These are phyloP conservation scores for Kodamaea plutei DNA, from an alignment of 1,139 yeast species.

Conservation along the genomic window DNA sequence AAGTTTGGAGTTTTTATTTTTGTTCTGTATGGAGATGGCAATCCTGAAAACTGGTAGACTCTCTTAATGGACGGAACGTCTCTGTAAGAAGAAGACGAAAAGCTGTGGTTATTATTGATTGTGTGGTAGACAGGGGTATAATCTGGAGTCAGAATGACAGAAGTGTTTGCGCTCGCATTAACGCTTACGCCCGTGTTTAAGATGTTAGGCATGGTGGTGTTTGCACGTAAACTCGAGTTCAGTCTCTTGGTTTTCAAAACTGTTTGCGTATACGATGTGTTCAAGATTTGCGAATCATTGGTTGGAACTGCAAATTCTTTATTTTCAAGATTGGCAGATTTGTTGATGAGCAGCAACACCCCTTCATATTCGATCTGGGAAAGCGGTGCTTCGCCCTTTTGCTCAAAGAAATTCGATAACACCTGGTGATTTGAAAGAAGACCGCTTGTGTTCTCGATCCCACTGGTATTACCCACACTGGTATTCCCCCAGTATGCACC, in stretches of 20 bases:
- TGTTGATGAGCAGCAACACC: conserved; percentile 52
- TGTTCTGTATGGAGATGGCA: conserved; percentile 64
- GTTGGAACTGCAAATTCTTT: not conserved
- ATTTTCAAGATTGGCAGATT: not conserved
- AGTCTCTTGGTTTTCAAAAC: conserved; percentile 11
- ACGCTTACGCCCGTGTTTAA: no score
- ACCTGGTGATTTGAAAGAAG: conserved; percentile 39
- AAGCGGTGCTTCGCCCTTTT: conserved; percentile 72
- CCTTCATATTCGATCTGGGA: conserved; percentile 82
- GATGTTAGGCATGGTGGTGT: conserved; percentile 6
- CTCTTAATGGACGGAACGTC: conserved; percentile 38
- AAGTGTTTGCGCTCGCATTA: conserved; percentile 8
- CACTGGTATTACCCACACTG: not conserved
- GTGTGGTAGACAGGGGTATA: conserved; percentile 38
- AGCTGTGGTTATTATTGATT: conserved; percentile 20
- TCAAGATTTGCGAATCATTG: conserved; percentile 8
- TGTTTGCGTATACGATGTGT: conserved; percentile 22
- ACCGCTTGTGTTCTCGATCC: not conserved
- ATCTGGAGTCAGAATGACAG: conserved; percentile 33
- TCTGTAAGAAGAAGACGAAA: conserved; percentile 17
- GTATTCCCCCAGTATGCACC: conserved; percentile 5
- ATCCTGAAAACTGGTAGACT: conserved; percentile 58
- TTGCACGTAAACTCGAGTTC: conserved; percentile 3
- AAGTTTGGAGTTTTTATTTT: conserved; percentile 35
- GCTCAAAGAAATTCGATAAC: conserved; percentile 66